Base-by-base conservation (phyloP, 208 protist genomes). In the Endotrypanum monterogeii region DNA sequence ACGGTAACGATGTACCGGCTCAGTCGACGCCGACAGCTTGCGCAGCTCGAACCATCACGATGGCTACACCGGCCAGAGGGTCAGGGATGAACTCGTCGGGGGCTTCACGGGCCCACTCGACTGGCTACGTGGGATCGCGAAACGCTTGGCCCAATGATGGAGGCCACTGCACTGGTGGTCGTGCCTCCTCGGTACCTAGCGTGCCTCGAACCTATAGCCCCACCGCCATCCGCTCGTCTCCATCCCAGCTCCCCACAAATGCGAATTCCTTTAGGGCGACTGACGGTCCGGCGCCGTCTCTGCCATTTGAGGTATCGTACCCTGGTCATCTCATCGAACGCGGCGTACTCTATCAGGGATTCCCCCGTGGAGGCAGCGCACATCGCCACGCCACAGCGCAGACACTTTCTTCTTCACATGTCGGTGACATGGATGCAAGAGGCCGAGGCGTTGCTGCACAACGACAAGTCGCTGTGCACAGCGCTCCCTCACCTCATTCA, bases 281-380 rank as follows among this genome's bases (percentile, higher is more conserved):
- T 65, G 37, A 23, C 35, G 35, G 37, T 11, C 7, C 28, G 60
- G 18, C 37, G 37, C 37, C 23, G 23, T 48, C 60, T 50, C 63
- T 25, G 28, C 32, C n/a, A 14, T n/a, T 54, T 6, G 4, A 23
- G 12, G 28, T 3, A n/a, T 8, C n/a, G 25, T 25, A 48, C 44
- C 6, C 14, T 9, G 63, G 14, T 39, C 44, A 35, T 32, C 30
- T 25, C 44, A 30, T 14, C 16, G 25, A 16, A 5, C 11, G 37
- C 67, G 35, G 67, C 30, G 12, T 71, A 20, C 67, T 60, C 52
- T 58, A 71, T 37, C 30, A 71, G 51, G 52, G 67, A 9, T 35
- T 71, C 28, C 67, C 39, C 35, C 51, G 51, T 55, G 52, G 37
- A 16, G 4, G 20, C n/a, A 60, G 51, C 67, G 30, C 46, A 11